These are phyloP conservation scores for Eucalyptus tenuipes DNA, from an alignment of 345 rosid species.

Conservation along the genomic window DNA sequence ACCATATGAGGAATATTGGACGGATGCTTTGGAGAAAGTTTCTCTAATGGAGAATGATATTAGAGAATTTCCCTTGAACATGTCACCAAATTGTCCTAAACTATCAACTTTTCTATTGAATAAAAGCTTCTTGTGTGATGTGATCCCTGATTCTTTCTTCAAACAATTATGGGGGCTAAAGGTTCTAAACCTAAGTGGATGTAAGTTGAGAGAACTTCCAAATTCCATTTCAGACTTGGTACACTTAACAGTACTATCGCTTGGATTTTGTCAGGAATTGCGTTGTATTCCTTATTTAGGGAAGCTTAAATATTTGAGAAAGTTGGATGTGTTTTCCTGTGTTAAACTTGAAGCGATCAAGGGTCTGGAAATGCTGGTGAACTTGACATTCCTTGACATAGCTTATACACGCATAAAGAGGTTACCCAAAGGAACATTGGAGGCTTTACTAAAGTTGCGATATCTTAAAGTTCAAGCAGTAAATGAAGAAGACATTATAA, in stretches of 20 bases:
- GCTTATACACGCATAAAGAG: too few species aligned
- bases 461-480: rapidly evolving
- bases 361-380: too few species aligned
- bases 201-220: rapidly evolving
- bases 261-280: rapidly evolving
- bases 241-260: rapidly evolving
- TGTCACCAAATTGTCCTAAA: neutral
- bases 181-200: too few species aligned
- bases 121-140: rapidly evolving
- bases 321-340: too few species aligned
- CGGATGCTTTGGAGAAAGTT: neutral
- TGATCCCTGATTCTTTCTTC: too few species aligned
- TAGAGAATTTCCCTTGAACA: neutral
- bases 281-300: rapidly evolving
- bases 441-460: too few species aligned
- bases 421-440: too few species aligned
- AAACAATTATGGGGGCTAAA: too few species aligned
- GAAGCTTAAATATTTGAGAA: too few species aligned
- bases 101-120: neutral
- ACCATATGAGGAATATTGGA: rapidly evolving
- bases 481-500: rapidly evolving
- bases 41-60: rapidly evolving
- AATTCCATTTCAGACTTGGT: too few species aligned
- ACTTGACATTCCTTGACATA: too few species aligned
- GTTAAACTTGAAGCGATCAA: rapidly evolving